These are phyloP conservation scores for Colletotrichum camelliae DNA, from an alignment of 2,329 filamentous ascomycete genomes.

Conservation along the genomic window DNA sequence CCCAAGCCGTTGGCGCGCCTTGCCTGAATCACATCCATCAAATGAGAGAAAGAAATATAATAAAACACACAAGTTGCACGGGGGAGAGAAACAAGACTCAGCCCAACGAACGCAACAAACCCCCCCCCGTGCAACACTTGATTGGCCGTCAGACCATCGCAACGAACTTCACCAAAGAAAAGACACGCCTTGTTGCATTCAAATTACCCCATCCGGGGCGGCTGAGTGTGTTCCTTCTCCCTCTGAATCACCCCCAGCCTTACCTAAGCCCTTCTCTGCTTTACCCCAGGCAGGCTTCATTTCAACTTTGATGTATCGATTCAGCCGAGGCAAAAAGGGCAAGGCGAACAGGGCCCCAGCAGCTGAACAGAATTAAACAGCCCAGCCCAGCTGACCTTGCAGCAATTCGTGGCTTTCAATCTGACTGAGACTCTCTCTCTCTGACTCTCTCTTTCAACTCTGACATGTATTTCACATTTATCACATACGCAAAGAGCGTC, in stretches of 20 bases:
- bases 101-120: not conserved
- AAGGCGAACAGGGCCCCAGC: not conserved
- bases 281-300: too few species aligned
- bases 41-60: not conserved
- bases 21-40: not conserved
- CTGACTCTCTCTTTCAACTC: not conserved
- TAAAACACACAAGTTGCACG: not conserved
- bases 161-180: not conserved
- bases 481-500: not conserved
- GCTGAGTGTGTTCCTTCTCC: not conserved
- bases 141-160: not conserved
- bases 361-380: not conserved
- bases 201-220: not conserved
- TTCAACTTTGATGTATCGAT: not conserved
- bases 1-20: conserved; percentile 7
- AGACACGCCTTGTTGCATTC: not conserved
- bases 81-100: not conserved
- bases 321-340: not conserved
- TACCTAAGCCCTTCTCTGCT: not conserved
- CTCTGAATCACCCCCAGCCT: not conserved
- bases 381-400: not conserved
- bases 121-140: not conserved
- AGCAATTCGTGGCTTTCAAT: not conserved
- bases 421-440: not conserved
- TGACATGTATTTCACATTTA: not conserved